Percentiles rank a stretch among this genome's conserved stretches.
These are phyloP conservation scores for Tylopilus intermedius DNA, from an alignment of 768 basidiomycete genomes.

Conservation along the genomic window DNA sequence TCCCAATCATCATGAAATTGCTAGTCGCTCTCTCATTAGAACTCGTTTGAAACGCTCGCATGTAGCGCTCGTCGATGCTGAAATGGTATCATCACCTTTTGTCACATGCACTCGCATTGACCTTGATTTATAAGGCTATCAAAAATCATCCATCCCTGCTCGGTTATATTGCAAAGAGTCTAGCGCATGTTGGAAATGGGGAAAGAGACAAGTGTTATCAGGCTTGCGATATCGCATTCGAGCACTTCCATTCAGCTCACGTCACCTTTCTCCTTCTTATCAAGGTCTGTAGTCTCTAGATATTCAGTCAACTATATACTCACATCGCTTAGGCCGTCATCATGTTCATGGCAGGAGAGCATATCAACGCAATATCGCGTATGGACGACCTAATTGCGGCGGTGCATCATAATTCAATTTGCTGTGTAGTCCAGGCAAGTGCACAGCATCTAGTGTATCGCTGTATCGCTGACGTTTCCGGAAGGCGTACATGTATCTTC, in stretches of 20 bases:
- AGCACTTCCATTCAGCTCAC: not conserved
- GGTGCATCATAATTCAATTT: not conserved
- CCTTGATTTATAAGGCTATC: not conserved
- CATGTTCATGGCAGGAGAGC: not conserved
- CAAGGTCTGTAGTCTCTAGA: not conserved
- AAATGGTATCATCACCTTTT: not conserved
- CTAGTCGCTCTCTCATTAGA: too few relatives aligned
- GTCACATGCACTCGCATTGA: not conserved
- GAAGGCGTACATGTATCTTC: not conserved
- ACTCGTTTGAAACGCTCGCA: too few relatives aligned
- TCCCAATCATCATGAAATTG: too few relatives aligned
- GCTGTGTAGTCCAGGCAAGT: not conserved
- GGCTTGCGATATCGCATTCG: not conserved
- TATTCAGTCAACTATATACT: too few relatives aligned
- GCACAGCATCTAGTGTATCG: not conserved
- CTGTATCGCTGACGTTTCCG: not conserved
- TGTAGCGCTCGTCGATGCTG: not conserved
- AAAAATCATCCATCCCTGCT: not conserved
- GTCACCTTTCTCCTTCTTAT: not conserved
- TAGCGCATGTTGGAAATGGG: not conserved
- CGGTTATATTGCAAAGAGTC: not conserved
- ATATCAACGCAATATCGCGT: not conserved
- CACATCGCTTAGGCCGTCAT: not conserved
- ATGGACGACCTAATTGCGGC: not conserved
- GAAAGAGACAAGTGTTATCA: not conserved